Evolutionary conservation across 495 filamentous ascomycete species (phyloP).

Genomic region (Collariella sp.): DNA sequence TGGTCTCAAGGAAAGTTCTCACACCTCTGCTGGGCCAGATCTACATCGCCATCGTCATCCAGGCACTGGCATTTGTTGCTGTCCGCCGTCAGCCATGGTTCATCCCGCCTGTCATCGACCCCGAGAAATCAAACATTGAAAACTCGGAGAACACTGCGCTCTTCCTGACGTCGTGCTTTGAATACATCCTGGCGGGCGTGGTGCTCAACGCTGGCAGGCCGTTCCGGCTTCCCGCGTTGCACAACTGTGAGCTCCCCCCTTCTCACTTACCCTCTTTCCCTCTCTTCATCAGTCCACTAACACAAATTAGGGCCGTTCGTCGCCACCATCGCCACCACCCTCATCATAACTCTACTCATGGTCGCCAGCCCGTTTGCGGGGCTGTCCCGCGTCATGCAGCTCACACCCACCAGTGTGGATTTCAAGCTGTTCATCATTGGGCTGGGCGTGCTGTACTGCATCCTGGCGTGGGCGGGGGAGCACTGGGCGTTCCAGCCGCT

Average conservation of each 20-base stretch:
- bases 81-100: constrained; percentile 80
- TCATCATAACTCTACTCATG: constrained; percentile 65
- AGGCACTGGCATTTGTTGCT: constrained; percentile 59
- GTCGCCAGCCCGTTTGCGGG: constrained; percentile 60
- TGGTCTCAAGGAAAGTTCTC: constrained; percentile 90
- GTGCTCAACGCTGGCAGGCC: constrained; percentile 84
- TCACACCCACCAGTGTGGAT: constrained; percentile 60
- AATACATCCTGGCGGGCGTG: constrained; percentile 84
- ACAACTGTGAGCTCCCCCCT: constrained; percentile 56
- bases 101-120: constrained; percentile 64
- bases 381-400: constrained; percentile 69
- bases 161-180: constrained; percentile 84
- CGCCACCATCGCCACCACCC: constrained; percentile 58
- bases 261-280: not conserved
- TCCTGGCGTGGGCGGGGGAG: constrained; percentile 61
- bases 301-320: constrained; percentile 64
- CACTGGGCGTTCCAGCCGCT: constrained; percentile 58
- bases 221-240: constrained; percentile 70
- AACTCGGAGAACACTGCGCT: constrained; percentile 90
- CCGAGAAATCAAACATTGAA: constrained; percentile 67
- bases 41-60: constrained; percentile 65
- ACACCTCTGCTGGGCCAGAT: constrained; percentile 88
- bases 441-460: constrained; percentile 59
- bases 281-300: not conserved
- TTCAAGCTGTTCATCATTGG: constrained; percentile 66